Conservation (phyloP, 1,284 basidiomycete species). For the Gomphus sp. region DNA sequence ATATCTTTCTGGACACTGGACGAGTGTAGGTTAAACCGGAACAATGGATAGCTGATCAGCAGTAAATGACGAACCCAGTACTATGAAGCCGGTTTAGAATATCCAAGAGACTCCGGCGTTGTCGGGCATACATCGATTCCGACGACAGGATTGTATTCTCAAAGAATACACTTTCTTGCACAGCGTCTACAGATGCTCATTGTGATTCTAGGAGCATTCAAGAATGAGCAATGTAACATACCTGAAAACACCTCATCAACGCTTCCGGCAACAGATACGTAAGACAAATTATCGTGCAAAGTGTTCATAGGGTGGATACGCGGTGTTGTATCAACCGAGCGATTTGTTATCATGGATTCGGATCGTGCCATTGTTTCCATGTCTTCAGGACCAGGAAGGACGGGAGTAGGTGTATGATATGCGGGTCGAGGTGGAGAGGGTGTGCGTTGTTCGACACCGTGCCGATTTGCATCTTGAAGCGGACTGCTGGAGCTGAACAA, state of each 20-base stretch:
- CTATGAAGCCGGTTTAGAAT: slow-evolving; percentile 43
- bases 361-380: background rate
- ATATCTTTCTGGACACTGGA: slow-evolving; percentile 23
- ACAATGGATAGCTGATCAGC: background rate
- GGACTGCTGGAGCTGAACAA: slow-evolving; percentile 2
- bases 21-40: background rate
- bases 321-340: background rate
- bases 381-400: background rate
- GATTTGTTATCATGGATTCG: background rate
- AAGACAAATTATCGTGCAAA: background rate
- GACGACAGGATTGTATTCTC: slow-evolving; percentile 3
- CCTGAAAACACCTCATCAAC: background rate
- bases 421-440: background rate
- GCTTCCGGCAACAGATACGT: background rate
- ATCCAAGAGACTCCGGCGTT: slow-evolving; percentile 17
- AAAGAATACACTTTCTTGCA: background rate
- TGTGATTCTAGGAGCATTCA: background rate
- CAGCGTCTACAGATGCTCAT: background rate
- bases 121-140: slow-evolving; percentile 6
- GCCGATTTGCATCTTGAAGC: background rate
- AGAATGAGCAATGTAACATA: background rate
- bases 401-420: background rate
- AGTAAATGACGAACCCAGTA: slow-evolving; percentile 36
- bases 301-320: background rate
- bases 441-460: background rate